Evolutionary conservation across 805 yeast species (phyloP).

Genomic region (Tetrapisispora arboricola): DNA sequence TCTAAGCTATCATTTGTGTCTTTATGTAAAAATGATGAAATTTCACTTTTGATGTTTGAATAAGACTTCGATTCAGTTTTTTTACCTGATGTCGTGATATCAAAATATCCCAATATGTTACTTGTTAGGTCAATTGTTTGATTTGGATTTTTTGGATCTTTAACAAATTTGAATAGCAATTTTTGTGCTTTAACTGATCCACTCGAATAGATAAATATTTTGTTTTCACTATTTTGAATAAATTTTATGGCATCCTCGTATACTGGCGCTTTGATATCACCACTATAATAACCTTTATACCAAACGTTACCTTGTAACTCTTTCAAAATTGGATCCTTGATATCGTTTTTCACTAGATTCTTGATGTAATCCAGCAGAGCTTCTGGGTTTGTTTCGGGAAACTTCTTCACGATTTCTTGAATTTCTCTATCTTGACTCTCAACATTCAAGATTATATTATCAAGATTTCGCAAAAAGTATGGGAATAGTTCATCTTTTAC

Average conservation of each 20-base stretch:
- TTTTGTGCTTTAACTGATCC: conserved; percentile 86
- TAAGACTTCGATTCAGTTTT: conserved; percentile 55
- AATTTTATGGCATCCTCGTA: conserved; percentile 60
- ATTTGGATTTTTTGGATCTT: conserved; percentile 22
- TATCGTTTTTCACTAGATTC: conserved; percentile 50
- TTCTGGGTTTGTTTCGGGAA: conserved; percentile 18
- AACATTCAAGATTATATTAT: conserved; percentile 28
- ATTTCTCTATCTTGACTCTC: conserved; percentile 11
- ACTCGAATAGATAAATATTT: conserved; percentile 71
- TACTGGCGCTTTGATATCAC: conserved; percentile 67
- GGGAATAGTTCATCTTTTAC: conserved; percentile 76
- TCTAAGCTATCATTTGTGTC: no score
- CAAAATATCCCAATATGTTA: conserved; percentile 59
- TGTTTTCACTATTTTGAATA: conserved; percentile 29
- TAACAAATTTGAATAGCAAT: conserved; percentile 58
- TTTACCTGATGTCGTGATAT: conserved; percentile 73
- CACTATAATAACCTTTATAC: conserved; percentile 69
- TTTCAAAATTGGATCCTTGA: conserved; percentile 71
- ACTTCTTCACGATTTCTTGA: conserved; percentile 18
- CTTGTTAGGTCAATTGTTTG: conserved; percentile 41
- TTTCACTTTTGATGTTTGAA: conserved; percentile 36
- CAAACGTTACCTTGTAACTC: conserved; percentile 76
- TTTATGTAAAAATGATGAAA: no score
- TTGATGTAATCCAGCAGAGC: conserved; percentile 39
- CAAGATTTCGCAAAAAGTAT: conserved; percentile 48